Evolutionary conservation across 140 eudicot genomes (phyloP), one percentile per base, ranked within the genome.

Genomic region (Oenanthe javanica): DNA sequence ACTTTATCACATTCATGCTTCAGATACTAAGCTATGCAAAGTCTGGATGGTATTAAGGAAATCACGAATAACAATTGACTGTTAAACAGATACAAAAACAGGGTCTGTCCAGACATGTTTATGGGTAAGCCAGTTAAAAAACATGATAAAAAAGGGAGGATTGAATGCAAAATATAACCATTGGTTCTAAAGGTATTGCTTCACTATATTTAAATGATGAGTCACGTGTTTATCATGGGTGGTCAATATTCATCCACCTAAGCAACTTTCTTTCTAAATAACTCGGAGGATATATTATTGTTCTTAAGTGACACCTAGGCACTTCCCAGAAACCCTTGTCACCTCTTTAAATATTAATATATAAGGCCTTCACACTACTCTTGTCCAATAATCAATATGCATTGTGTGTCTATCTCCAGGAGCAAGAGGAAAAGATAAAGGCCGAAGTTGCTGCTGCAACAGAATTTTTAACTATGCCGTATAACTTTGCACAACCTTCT

Each of bases 361-460:
- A 43, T 61, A 9, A 14, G n/a, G 81, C 23, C 18, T 25, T n/a
- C 31, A n/a, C 12, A 67, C 40, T 1, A 46, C n/a, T 64, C 7
- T 8, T 54, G 38, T 55, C 14, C 49, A 31, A 25, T 6, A 63
- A 31, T 36, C 2, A 36, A 36, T 36, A 36, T 85, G 45, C 57
- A 25, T 55, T 40, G 48, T 78, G 15, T 46, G 80, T 47, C 77
- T 79, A 12, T 42, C 43, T 86, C 59, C 83, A 95, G 99, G 99
- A 95, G 82, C 85, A 77, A 45, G 89, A 86, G 83, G 97, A 90
- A 55, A 90, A 91, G 87, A 79, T 81, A 23, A 95, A 91, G 85
- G 97, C 97, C 21, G 99, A 95, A 85, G 89, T 91, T 79, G 90
- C 91, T 79, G 86, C 86, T n/a, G 86, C 86, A 57, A 70, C 88